Evolutionary conservation across 257 asterid species (phyloP).

Genomic region (Nicotiana paniculata): DNA sequence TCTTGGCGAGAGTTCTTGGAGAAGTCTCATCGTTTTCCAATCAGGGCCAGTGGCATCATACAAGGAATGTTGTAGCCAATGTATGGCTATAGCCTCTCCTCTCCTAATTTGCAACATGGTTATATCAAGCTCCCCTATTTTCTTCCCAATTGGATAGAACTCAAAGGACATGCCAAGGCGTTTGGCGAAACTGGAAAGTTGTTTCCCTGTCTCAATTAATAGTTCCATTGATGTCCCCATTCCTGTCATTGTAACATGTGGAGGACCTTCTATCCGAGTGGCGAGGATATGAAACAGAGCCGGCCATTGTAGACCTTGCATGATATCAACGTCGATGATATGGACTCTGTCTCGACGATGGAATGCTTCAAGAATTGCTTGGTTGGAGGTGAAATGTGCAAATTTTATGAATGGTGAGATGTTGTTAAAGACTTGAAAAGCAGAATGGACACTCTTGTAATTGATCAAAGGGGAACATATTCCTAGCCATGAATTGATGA

Average conservation of each 20-base stretch:
- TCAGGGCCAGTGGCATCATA: conserved; percentile 80
- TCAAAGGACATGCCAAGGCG: conserved; percentile 61
- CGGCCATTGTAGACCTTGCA: conserved; percentile 92
- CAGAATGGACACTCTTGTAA: conserved; percentile 30
- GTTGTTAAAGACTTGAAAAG: conserved; percentile 62
- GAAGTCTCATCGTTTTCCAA: conserved; percentile 53
- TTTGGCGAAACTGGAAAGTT: conserved; percentile 53
- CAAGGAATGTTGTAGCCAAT: conserved; percentile 71
- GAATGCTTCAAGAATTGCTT: conserved; percentile 66
- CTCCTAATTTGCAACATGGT: conserved; percentile 31
- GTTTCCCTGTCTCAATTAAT: conserved; percentile 53
- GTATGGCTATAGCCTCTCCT: conserved; percentile 60
- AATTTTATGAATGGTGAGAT: conserved; percentile 62
- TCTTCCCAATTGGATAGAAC: conserved; percentile 48
- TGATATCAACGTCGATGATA: conserved; percentile 60
- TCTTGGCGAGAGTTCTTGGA: conserved; percentile 44
- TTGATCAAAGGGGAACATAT: conserved; percentile 41
- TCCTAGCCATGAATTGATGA: conserved; percentile 72
- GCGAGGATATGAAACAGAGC: conserved; percentile 70
- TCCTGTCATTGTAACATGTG: conserved; percentile 63
- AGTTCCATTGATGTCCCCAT: conserved; percentile 49
- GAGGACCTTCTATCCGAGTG: conserved; percentile 68
- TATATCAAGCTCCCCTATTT: conserved; percentile 41
- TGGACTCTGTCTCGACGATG: conserved; percentile 46
- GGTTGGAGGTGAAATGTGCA: conserved; percentile 75